Evolutionary conservation across 306 rosid species (phyloP), one percentile per base, ranked within the genome.

Genomic region (Pyrus betulifolia): DNA sequence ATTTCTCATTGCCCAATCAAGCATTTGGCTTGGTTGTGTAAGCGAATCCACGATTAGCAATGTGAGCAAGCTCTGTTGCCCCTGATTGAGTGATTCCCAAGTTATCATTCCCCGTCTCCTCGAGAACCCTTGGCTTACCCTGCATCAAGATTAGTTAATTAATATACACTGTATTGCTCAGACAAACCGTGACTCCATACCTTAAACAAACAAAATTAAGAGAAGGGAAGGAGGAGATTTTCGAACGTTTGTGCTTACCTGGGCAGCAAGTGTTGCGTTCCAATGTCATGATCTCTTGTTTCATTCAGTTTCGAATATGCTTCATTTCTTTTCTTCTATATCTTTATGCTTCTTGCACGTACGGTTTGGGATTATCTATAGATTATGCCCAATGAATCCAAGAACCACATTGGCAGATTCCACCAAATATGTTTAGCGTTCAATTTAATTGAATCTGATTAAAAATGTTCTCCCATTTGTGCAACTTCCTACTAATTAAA

Each of bases 171-270:
- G 78, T 87, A 82, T 78, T 82, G 86, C 85, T 84, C 61, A 62
- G 90, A 91, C 96, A 87, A 86, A 82, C 85, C 71, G 54, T 70
- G 86, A 85, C 85, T 72, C n/a, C 72, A 55, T 44, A 35, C 42
- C 74, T 79, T 90, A 87, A 88, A 87, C 80, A 76, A 88, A 76
- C 70, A 25, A 25, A 74, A 54, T 44, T 19, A 42, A 38, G 54
- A 76, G 44, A 58, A 54, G 62, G 64, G 49, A 82, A 54, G 74
- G 51, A 49, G 67, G 72, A 27, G 46, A 70, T 69, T 75, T 78
- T 71, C 78, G 42, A 0, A 70, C 76, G 46, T 78, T 51, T 71
- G 70, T 86, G 67, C 61, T 72, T 30, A 72, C 27, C 70, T 75
- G 57, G 55, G 52, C 45, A 60, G 27, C 76, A 19, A 80, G 49